A percentile compares a stretch with the other conserved stretches of the same genome.
phyloP scores from a whole-genome alignment of 1,284 basidiomycete genomes.

The Irpex rosettiformis region DNA sequence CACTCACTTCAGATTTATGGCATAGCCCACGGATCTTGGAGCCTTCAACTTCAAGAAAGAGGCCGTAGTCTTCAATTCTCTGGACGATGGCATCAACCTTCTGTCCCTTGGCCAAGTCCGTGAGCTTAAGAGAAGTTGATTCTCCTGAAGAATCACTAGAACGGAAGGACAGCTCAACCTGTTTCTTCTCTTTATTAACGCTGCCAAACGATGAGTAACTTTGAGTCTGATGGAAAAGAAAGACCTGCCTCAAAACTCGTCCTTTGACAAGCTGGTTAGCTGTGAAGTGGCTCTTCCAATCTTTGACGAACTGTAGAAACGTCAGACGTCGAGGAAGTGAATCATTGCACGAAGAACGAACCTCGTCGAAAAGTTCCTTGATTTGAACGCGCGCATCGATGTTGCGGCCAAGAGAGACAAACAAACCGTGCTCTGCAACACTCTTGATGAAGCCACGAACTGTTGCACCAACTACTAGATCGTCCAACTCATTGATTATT shows the following conservation, averaged over 20 bases:
- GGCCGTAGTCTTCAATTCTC: slow-evolving; percentile 83
- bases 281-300: slow-evolving; percentile 87
- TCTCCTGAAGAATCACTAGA: slow-evolving; percentile 50
- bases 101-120: slow-evolving; percentile 70
- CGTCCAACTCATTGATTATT: slow-evolving; percentile 61
- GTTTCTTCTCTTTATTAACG: slow-evolving; percentile 63
- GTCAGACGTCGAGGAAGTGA: background rate
- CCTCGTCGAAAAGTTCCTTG: slow-evolving; percentile 88
- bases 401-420: slow-evolving; percentile 80
- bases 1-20: slow-evolving; percentile 83
- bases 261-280: slow-evolving; percentile 86
- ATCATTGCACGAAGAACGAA: slow-evolving; percentile 32
- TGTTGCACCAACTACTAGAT: slow-evolving; percentile 70
- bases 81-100: slow-evolving; percentile 75
- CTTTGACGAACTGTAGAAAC: slow-evolving; percentile 77
- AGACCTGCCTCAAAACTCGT: slow-evolving; percentile 68
- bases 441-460: slow-evolving; percentile 90
- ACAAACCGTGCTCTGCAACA: slow-evolving; percentile 85
- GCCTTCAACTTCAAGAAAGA: slow-evolving; percentile 87
- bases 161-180: slow-evolving; percentile 87
- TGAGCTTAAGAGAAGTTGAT: slow-evolving; percentile 39
- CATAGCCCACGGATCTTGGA: slow-evolving; percentile 88
- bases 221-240: background rate
- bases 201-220: slow-evolving; percentile 34
- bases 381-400: slow-evolving; percentile 93